Base-by-base conservation (phyloP, 2,329 filamentous ascomycete species). In the Fragosphaeria purpurea region DNA sequence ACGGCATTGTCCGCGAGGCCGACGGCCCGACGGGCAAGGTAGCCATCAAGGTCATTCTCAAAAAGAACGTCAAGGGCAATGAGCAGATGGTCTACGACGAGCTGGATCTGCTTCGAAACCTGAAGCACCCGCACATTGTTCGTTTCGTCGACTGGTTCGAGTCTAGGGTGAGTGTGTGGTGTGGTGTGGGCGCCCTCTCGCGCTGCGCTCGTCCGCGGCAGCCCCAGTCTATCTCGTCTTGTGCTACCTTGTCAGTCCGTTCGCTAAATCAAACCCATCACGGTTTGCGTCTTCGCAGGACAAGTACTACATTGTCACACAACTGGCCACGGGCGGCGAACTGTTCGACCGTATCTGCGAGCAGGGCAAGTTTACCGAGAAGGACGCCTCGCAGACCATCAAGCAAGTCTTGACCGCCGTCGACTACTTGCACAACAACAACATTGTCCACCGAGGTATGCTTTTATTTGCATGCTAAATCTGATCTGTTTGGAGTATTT, bases 71-170 rank as follows among this genome's bases (percentile, higher is more conserved):
- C 65, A 94, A 90, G 67, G 91, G 90, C 57, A 97, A 97, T 62
- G 93, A 98, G 74, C 82, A 85, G 67, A 98, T 98, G 93, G 93
- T 98, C 41, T 93, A 95, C 67, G 93, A 98, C 67, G 93, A 98
- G 73, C 77, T 98, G 61, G 80, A 89, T 59, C 89, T 98, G 82
- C 78, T 98, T 57, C 89, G 96, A 70, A 80, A 81, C 53, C 80
- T 98, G 64, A 80, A 89, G 64, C 93, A 98, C 67, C 86, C 88
- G 48, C 88, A 97, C 69, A 98, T 98, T 65, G 93, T 98, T 70
- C 84, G 85, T 60, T 98, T 98, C 65, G 86, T 93, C 60, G 93
- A 98, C 68, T 98, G 93, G 91, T 98, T 98, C 65, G 93, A 98
- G 72, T 97, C 91, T 51, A 87, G 89, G 71, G 89, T 95, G 71